Percentiles rank a stretch among this genome's conserved stretches.
Evolutionary conservation across 371 early-diverging fungal species (phyloP).

Genomic region (Rhizopus microsporus): DNA sequence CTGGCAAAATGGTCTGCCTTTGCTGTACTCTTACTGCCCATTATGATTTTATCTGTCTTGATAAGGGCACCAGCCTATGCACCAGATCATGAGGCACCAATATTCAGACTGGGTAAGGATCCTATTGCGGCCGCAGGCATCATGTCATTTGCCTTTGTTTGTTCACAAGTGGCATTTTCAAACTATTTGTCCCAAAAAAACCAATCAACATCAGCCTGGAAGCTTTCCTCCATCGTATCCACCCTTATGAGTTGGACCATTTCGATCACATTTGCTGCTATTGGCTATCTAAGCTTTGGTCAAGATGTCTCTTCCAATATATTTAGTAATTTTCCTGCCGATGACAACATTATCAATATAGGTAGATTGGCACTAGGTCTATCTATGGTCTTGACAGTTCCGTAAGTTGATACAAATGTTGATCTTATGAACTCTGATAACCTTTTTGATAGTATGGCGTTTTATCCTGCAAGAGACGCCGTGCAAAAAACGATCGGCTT

Average conservation of each 20-base stretch:
- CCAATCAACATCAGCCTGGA: slow-evolving; percentile 48
- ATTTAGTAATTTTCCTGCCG: slow-evolving; percentile 55
- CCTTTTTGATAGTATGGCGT: slow-evolving; percentile 41
- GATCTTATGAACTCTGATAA: not conserved
- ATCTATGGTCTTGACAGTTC: slow-evolving; percentile 56
- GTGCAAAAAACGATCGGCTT: slow-evolving; percentile 56
- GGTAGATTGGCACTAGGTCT: slow-evolving; percentile 54
- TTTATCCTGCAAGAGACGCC: slow-evolving; percentile 60
- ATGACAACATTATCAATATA: slow-evolving; percentile 53
- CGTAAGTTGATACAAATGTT: slow-evolving; percentile 27
- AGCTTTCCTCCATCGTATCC: slow-evolving; percentile 41
- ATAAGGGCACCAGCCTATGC: slow-evolving; percentile 54
- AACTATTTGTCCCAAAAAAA: slow-evolving; percentile 52
- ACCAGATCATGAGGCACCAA: slow-evolving; percentile 50
- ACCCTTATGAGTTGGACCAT: slow-evolving; percentile 51
- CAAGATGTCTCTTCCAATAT: slow-evolving; percentile 54
- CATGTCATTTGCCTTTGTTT: slow-evolving; percentile 68
- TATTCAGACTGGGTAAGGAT: slow-evolving; percentile 46
- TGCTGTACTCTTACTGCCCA: slow-evolving; percentile 54
- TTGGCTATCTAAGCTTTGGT: slow-evolving; percentile 61
- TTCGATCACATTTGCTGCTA: slow-evolving; percentile 57
- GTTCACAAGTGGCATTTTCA: slow-evolving; percentile 57
- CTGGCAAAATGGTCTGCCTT: slow-evolving; percentile 53
- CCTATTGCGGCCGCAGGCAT: slow-evolving; percentile 60
- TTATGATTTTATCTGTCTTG: slow-evolving; percentile 52